Conservation (phyloP, 169 alveolate genomes). For the Besnoitia besnoiti region DNA sequence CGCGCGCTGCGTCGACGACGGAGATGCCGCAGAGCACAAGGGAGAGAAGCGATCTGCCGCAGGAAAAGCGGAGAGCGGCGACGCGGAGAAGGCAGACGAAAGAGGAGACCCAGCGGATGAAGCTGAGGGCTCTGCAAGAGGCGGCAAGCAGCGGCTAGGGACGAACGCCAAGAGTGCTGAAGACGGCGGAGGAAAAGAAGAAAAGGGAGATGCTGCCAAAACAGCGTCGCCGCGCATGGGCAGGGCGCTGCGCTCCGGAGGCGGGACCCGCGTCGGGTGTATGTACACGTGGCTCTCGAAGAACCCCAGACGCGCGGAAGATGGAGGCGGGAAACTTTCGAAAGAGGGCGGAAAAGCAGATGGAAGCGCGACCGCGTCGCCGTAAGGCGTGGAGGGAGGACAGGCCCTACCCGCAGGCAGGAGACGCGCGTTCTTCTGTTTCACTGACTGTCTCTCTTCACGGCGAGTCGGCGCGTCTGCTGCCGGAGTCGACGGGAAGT, state of each 20-base stretch:
- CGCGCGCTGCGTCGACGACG: neutral
- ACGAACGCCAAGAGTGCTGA: neutral
- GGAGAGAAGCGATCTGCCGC: too few species aligned
- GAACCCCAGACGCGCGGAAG: slow-evolving; percentile 6
- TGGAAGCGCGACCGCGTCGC: too few species aligned
- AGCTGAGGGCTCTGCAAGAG: neutral
- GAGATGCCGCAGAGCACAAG: too few species aligned
- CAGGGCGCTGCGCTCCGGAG: neutral
- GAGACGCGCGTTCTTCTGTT: too few species aligned
- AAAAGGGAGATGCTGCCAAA: neutral
- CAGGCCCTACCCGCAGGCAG: neutral
- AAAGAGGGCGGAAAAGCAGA: neutral
- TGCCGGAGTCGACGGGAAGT: too few species aligned
- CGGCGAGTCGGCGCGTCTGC: too few species aligned
- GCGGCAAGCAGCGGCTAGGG: neutral
- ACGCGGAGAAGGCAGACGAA: neutral
- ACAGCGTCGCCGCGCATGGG: neutral
- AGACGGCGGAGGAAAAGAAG: neutral
- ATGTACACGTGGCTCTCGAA: slow-evolving; percentile 27
- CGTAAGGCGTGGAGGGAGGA: too few species aligned
- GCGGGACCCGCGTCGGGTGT: slow-evolving; percentile 3
- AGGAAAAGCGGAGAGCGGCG: neutral
- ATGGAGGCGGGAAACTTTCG: neutral
- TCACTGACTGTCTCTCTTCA: too few species aligned
- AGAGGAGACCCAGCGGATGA: neutral